Base-by-base conservation (phyloP, 2,329 filamentous ascomycete genomes). In the Ceratocystis papillata region DNA sequence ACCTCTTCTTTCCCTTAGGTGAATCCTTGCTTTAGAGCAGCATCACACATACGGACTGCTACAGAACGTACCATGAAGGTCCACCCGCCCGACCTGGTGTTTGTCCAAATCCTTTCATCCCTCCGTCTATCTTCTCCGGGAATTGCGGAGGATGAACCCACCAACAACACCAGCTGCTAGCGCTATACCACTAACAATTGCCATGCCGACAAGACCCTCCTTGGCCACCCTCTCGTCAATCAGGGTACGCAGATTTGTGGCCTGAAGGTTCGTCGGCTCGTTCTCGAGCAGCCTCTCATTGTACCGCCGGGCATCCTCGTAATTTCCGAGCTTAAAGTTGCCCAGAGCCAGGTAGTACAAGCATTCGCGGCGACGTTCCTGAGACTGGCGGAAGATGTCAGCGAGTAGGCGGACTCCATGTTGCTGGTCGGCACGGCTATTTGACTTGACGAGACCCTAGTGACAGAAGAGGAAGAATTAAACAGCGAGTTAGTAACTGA, bases 261-360 rank as follows among this genome's bases (percentile, higher is more conserved):
- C 91, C 77, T 99, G 94, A 73, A 96, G 77, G 76, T 97, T 99
- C 60, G 83, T 85, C 7, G 91, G 90, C 78, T 99, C 94, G 75
- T 93, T 87, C 69, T 96, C 90, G 65, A 97, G 78, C 69, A 99
- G 80, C 62, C 93, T 81, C 73, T 97, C 93, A 76, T 99, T 99
- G 78, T 97, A 97, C 73, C 90, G 83, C 73, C 93, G 83, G 68
- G 93, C 93, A 75, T 99, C 94, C 68, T 87, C 91, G 76, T 96
- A 99, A 81, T 96, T 97, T 69, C 92, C 93, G 60, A 99, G 85
- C 80, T 97, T 97, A 83, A 93, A 97, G 81, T 97, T 96, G 69
- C 94, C 94, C 41, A 99, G 84, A 30, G 90, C 94, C 65, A 99
- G 86, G 78, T 99, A 99, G 81, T 96, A 99, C 69, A 99, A 88